A percentile compares a stretch with the other conserved stretches of the same genome.
Evolutionary conservation across 1,284 basidiomycete species (phyloP).

Genomic region (Sanghuangporus sanghuang): DNA sequence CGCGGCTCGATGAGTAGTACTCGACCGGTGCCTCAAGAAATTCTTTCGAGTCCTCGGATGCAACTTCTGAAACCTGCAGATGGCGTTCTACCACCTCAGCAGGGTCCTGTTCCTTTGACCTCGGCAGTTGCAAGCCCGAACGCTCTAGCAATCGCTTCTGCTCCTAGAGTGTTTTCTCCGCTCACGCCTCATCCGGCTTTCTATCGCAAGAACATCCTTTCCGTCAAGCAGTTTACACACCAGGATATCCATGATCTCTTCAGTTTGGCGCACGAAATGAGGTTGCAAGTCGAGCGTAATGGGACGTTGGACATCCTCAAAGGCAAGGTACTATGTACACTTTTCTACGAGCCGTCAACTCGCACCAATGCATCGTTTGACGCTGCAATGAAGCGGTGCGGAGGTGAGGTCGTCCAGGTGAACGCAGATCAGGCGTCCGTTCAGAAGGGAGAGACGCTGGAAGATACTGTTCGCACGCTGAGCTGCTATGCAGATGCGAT

Average conservation of each 20-base stretch:
- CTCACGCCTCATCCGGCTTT: conserved; percentile 63
- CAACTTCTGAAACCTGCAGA: conserved; percentile 7
- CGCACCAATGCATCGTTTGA: conserved; percentile 97
- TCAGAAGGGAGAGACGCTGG: conserved; percentile 89
- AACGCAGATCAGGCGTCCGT: conserved; percentile 84
- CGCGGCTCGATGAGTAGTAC: conserved; percentile 28
- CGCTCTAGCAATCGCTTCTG: conserved; percentile 22
- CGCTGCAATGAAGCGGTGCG: conserved; percentile 97
- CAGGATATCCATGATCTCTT: conserved; percentile 94
- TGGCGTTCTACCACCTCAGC: conserved; percentile 21
- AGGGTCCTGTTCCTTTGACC: conserved; percentile 27
- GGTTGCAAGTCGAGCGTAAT: conserved; percentile 89
- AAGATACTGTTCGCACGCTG: conserved; percentile 92
- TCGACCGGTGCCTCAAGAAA: conserved; percentile 22
- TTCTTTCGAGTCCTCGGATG: conserved; percentile 16
- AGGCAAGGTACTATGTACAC: conserved; percentile 89
- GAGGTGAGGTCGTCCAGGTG: conserved; percentile 90
- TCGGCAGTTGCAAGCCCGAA: conserved; percentile 23
- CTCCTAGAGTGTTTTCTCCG: conserved; percentile 15
- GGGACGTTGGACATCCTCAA: conserved; percentile 88
- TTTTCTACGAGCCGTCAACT: conserved; percentile 98
- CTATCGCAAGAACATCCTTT: conserved; percentile 87
- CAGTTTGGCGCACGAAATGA: conserved; percentile 95
- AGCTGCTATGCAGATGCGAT: conserved; percentile 96
- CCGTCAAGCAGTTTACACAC: conserved; percentile 91